phyloP scores from a whole-genome alignment of 2,329 filamentous ascomycete genomes.

The Monosporascus sp. region DNA sequence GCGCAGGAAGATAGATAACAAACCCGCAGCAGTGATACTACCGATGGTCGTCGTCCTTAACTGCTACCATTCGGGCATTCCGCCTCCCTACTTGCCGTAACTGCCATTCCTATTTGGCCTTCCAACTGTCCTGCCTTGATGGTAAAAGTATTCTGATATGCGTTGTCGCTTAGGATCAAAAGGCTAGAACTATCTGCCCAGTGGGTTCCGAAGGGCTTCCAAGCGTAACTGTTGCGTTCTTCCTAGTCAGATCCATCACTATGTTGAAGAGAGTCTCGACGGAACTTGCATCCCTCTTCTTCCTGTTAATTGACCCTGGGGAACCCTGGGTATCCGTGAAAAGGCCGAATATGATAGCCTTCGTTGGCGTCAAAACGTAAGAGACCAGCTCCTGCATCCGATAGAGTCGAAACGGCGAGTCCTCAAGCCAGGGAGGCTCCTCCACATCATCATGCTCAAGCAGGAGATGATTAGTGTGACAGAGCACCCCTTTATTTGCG shows the following conservation, averaged over 20 bases:
- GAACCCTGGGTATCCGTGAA: slow-evolving; percentile 24
- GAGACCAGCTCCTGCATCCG: slow-evolving; percentile 20
- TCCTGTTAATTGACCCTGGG: slow-evolving; percentile 23
- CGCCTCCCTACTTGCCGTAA: no score
- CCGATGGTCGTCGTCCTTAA: no score
- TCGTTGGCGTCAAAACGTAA: slow-evolving; percentile 4
- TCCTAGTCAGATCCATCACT: slow-evolving; percentile 23
- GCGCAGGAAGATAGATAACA: no score
- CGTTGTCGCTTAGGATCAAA: slow-evolving; percentile 5
- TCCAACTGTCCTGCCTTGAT: background rate
- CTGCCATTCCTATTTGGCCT: no score
- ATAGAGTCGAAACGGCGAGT: slow-evolving; percentile 20
- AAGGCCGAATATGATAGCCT: slow-evolving; percentile 14
- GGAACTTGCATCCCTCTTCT: slow-evolving; percentile 12
- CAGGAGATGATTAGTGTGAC: slow-evolving; percentile 40
- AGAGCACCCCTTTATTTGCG: slow-evolving; percentile 28
- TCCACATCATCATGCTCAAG: slow-evolving; percentile 22
- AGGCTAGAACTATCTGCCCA: slow-evolving; percentile 12
- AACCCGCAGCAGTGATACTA: no score
- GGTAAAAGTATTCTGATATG: background rate
- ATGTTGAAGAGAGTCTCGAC: slow-evolving; percentile 28
- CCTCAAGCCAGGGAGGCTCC: slow-evolving; percentile 24
- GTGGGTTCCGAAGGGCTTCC: slow-evolving; percentile 23
- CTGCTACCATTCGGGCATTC: no score
- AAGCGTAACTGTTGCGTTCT: slow-evolving; percentile 22